A percentile compares a stretch with the other conserved stretches of the same genome.
Conservation (phyloP, 805 yeast species). For the Pichia nakasei region DNA sequence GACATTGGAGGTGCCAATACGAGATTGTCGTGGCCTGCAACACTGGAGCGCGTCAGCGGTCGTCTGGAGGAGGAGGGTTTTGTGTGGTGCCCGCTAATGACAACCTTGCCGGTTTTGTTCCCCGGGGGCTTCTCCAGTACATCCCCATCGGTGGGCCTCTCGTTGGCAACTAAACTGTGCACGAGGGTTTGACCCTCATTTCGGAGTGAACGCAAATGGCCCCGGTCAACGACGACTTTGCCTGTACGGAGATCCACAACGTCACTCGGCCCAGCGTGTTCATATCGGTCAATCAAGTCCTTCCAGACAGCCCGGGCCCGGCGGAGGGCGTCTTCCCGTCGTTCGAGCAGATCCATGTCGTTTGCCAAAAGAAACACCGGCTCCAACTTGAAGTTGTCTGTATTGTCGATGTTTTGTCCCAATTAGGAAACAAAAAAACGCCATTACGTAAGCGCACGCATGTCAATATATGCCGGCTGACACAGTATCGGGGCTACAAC, state of each 20-base stretch:
- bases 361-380: neutral
- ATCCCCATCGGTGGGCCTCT: neutral
- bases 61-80: too few relatives aligned
- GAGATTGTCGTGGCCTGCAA: neutral
- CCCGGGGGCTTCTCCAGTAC: too few relatives aligned
- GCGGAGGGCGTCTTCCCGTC: conserved; percentile 11
- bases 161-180: neutral
- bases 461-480: too few relatives aligned
- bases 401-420: neutral
- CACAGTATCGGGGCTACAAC: too few relatives aligned
- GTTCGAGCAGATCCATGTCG: neutral
- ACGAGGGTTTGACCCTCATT: neutral
- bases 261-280: conserved; percentile 30
- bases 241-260: conserved; percentile 60
- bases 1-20: neutral
- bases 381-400: neutral
- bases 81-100: too few relatives aligned
- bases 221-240: conserved; percentile 52
- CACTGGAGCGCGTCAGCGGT: neutral
- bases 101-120: too few relatives aligned
- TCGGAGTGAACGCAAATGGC: conserved; percentile 46
- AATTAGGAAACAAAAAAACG: too few relatives aligned
- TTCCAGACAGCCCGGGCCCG: conserved; percentile 34
- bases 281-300: conserved; percentile 39
- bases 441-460: too few relatives aligned